phyloP scores from a whole-genome alignment of 306 rosid species.

The Lathyrus sativus region DNA sequence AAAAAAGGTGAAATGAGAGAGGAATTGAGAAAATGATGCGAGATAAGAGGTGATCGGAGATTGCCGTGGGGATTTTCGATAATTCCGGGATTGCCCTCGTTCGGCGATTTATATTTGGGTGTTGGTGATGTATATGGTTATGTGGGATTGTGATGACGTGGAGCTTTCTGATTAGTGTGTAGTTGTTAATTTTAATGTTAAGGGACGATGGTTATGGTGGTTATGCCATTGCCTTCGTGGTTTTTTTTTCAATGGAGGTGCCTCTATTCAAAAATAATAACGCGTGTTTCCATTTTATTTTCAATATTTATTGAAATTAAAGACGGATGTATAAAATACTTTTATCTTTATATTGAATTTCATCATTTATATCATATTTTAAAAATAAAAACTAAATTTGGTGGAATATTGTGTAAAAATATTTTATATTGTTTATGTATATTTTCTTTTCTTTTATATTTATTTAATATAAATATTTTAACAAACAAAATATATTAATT shows the following conservation, averaged over 20 bases:
- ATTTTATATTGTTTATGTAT: too few species aligned
- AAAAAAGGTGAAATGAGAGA: not conserved
- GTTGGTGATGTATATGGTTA: conserved; percentile 38
- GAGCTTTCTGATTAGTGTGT: conserved; percentile 29
- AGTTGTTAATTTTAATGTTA: not conserved
- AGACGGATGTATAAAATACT: too few species aligned
- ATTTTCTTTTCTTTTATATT: too few species aligned
- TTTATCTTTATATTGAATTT: too few species aligned
- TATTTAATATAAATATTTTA: too few species aligned
- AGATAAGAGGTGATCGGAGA: conserved; percentile 19
- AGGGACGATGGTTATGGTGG: not conserved
- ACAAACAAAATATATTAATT: too few species aligned
- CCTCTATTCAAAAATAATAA: not conserved
- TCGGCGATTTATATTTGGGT: not conserved
- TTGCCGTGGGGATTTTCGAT: not conserved
- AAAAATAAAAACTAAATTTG: too few species aligned
- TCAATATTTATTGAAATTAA: too few species aligned
- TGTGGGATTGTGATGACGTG: conserved; percentile 42
- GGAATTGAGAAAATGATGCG: not conserved
- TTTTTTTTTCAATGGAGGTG: not conserved
- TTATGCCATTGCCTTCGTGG: not conserved
- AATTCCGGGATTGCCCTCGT: conserved; percentile 50
- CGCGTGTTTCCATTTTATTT: too few species aligned
- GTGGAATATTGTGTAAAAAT: too few species aligned
- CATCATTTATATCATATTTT: too few species aligned